Evolutionary conservation across 108 stramenopile genomes (phyloP).

Genomic region (Poteriospumella lacustris): DNA sequence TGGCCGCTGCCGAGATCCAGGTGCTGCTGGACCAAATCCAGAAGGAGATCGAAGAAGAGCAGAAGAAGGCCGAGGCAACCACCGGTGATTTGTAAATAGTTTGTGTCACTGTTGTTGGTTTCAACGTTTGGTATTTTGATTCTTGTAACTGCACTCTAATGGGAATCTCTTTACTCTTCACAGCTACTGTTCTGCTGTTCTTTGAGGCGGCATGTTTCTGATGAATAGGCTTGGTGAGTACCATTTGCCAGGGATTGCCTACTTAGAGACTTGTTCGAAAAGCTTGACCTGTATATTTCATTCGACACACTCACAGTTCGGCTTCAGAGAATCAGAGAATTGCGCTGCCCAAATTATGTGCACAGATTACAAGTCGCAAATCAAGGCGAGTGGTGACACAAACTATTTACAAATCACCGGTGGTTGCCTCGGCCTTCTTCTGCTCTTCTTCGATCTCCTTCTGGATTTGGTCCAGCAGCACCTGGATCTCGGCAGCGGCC

Average conservation of each 20-base stretch:
- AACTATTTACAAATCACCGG: constrained; percentile 20
- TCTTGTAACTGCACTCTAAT: no score
- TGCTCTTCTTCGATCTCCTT: neutral
- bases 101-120: neutral
- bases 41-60: neutral
- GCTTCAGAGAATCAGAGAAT: neutral
- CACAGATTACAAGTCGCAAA: neutral
- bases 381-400: neutral
- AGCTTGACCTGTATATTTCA: neutral
- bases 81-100: constrained; percentile 18
- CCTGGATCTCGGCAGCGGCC: constrained; percentile 64
- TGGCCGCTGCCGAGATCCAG: constrained; percentile 68
- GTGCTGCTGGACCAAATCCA: neutral
- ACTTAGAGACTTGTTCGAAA: no score
- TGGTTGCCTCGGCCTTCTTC: constrained; percentile 25
- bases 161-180: neutral
- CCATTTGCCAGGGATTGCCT: no score
- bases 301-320: neutral
- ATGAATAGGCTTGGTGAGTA: neutral
- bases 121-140: neutral
- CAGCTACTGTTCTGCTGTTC: neutral
- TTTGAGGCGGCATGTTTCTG: neutral
- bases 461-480: neutral
- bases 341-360: neutral
- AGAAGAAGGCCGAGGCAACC: constrained; percentile 26